phyloP scores from a whole-genome alignment of 805 yeast species.

The Candida glaebosa region DNA sequence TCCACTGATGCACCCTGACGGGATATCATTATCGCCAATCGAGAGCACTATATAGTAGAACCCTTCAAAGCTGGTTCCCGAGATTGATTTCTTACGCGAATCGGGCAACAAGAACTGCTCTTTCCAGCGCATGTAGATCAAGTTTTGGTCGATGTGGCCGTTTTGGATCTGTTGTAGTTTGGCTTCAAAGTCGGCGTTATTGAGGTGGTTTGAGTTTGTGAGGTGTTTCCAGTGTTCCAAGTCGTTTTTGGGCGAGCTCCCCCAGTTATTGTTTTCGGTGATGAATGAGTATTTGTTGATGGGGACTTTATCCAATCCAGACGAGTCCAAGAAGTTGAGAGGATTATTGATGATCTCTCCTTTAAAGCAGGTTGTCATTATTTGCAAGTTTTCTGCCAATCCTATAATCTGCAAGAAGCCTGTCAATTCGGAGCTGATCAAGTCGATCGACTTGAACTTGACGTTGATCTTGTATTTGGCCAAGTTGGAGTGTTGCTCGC shows the following conservation, averaged over 20 bases:
- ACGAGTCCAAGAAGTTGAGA: slow-evolving; percentile 13
- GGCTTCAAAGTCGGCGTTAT: slow-evolving; percentile 27
- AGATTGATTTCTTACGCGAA: slow-evolving; percentile 54
- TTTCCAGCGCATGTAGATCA: slow-evolving; percentile 90
- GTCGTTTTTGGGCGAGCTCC: slow-evolving; percentile 38
- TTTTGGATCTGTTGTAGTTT: slow-evolving; percentile 27
- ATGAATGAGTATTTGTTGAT: slow-evolving; percentile 45
- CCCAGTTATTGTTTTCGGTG: slow-evolving; percentile 60
- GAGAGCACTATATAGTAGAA: slow-evolving; percentile 85
- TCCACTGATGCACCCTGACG: slow-evolving; percentile 73
- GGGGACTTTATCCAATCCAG: slow-evolving; percentile 8
- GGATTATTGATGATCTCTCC: slow-evolving; percentile 66
- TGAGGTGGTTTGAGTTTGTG: slow-evolving; percentile 47
- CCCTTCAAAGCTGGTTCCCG: slow-evolving; percentile 87
- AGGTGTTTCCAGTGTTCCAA: slow-evolving; percentile 52
- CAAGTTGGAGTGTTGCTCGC: slow-evolving; percentile 68
- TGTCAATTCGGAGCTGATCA: slow-evolving; percentile 45
- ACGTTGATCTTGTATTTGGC: slow-evolving; percentile 65
- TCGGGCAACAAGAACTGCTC: slow-evolving; percentile 85
- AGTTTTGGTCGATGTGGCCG: slow-evolving; percentile 26
- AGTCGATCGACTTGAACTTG: slow-evolving; percentile 67
- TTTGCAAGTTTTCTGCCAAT: slow-evolving; percentile 57
- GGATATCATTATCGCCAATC: slow-evolving; percentile 39
- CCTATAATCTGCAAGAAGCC: slow-evolving; percentile 68
- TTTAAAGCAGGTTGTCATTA: slow-evolving; percentile 66